These are phyloP conservation scores for Aspergillus diversus DNA, from an alignment of 495 filamentous ascomycete genomes.

Conservation along the genomic window DNA sequence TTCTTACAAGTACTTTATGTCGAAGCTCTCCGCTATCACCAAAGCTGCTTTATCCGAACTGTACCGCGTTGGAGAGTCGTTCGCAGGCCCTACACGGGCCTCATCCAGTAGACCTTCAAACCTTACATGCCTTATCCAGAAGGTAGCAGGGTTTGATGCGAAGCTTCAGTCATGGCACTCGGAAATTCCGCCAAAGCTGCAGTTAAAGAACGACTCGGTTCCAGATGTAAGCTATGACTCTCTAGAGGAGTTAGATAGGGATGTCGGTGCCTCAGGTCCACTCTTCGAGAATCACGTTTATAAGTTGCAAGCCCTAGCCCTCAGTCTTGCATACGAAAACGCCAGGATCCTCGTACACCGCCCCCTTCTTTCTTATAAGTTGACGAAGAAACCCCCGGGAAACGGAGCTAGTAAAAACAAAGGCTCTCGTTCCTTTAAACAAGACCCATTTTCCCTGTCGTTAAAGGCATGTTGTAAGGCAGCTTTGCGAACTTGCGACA, in stretches of 20 bases:
- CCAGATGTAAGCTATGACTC: slow-evolving; percentile 17
- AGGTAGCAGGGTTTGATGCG: slow-evolving; percentile 15
- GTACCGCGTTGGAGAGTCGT: slow-evolving; percentile 24
- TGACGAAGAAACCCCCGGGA: background rate
- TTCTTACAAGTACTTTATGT: slow-evolving; percentile 39
- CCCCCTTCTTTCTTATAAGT: slow-evolving; percentile 29
- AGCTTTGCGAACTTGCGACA: slow-evolving; percentile 29
- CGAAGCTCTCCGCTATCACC: slow-evolving; percentile 31
- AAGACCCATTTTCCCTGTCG: slow-evolving; percentile 18
- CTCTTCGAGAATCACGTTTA: slow-evolving; percentile 34
- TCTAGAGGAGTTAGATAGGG: slow-evolving; percentile 29
- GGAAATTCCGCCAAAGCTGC: slow-evolving; percentile 24
- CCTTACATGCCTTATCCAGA: slow-evolving; percentile 7
- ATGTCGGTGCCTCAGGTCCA: slow-evolving; percentile 34
- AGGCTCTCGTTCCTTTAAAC: background rate
- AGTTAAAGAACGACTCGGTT: slow-evolving; percentile 4
- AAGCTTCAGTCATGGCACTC: slow-evolving; percentile 25
- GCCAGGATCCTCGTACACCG: slow-evolving; percentile 32
- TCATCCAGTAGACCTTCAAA: background rate
- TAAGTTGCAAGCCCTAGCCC: slow-evolving; percentile 34
- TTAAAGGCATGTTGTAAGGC: slow-evolving; percentile 31
- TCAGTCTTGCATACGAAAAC: slow-evolving; percentile 34
- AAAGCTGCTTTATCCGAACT: slow-evolving; percentile 30
- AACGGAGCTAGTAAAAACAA: background rate
- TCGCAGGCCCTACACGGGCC: background rate